Percentiles rank a stretch among this genome's conserved stretches.
Conservation (phyloP, 2,329 filamentous ascomycete genomes). For the Cyphellophora attinorum region DNA sequence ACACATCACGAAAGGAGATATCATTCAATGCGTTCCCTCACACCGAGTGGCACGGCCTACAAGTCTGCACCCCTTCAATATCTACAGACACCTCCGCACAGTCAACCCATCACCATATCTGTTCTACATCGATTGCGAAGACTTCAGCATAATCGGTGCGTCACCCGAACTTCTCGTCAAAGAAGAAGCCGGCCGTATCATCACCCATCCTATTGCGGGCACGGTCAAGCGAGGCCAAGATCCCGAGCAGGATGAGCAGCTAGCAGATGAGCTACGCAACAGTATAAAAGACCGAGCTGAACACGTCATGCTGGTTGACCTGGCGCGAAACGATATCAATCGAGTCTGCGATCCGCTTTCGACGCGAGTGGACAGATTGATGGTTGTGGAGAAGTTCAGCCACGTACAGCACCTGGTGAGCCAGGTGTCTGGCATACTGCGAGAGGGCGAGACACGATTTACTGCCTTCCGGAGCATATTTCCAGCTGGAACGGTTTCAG, state of each 20-base stretch:
- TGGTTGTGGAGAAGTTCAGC: conserved; percentile 90
- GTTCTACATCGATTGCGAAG: conserved; percentile 85
- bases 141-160: conserved; percentile 91
- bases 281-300: conserved; percentile 88
- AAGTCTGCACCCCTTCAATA: conserved; percentile 89
- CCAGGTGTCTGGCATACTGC: conserved; percentile 84
- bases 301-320: conserved; percentile 95
- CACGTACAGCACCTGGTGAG: conserved; percentile 97
- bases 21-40: conserved; percentile 94
- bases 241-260: conserved; percentile 66
- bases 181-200: conserved; percentile 73
- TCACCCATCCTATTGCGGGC: conserved; percentile 94
- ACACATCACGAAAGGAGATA: conserved; percentile 85
- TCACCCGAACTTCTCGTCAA: conserved; percentile 93
- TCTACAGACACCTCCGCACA: conserved; percentile 92
- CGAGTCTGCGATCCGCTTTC: conserved; percentile 84
- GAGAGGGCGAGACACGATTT: conserved; percentile 76
- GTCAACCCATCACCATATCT: conserved; percentile 96
- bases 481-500: conserved; percentile 89
- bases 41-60: conserved; percentile 88
- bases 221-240: conserved; percentile 82
- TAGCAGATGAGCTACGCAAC: conserved; percentile 66
- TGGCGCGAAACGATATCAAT: conserved; percentile 94
- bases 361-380: conserved; percentile 83
- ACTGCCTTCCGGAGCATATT: conserved; percentile 96